Evolutionary conservation across 192 early-diverging fungal genomes (phyloP), one percentile per base, ranked within the genome.

Genomic region (Entrophospora sp.): DNA sequence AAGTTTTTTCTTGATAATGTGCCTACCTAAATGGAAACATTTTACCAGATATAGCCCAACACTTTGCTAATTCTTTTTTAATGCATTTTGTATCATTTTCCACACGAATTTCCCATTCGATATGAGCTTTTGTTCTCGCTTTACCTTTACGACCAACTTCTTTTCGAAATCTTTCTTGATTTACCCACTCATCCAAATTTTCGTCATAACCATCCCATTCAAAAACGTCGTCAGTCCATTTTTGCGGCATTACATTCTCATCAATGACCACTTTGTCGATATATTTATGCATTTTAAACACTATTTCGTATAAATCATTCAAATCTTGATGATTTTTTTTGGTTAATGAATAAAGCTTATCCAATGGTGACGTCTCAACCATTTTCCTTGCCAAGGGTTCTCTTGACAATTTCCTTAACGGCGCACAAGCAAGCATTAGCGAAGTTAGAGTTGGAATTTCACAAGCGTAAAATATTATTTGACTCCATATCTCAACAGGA

Each of bases 141-240:
- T 65, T 65, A 18, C 64, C 64, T 53, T 20, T 51, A 18, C 49
- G 16, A 7, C 64, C 64, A 51, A 65, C 64, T 31, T 53, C 49
- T 38, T 20, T 34, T 30, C 64, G 30, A 55, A 65, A 65, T 14
- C 2, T n/a, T 53, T 65, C 49, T 49, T 37, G 35, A 35, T 49
- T 65, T 30, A 1, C 20, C 12, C 16, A 53, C 52, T 20, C 1
- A 24, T 51, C 48, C 12, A 18, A 25, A 18, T 27, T 27, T 31
- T 35, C 22, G 53, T 65, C 22, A 53, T 52, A 65, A 7, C 28
- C 40, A 35, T 53, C 64, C 64, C 64, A 65, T 65, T 65, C 64
- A 53, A 25, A 8, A 18, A 65, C 34, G 53, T 65, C 22, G 28
- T 65, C 64, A 2, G 64, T 65, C 64, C 64, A 65, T 53, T 65